Evolutionary conservation across 2,329 filamentous ascomycete species (phyloP), one percentile per base, ranked within the genome.

Genomic region (Colletotrichum noveboracense): DNA sequence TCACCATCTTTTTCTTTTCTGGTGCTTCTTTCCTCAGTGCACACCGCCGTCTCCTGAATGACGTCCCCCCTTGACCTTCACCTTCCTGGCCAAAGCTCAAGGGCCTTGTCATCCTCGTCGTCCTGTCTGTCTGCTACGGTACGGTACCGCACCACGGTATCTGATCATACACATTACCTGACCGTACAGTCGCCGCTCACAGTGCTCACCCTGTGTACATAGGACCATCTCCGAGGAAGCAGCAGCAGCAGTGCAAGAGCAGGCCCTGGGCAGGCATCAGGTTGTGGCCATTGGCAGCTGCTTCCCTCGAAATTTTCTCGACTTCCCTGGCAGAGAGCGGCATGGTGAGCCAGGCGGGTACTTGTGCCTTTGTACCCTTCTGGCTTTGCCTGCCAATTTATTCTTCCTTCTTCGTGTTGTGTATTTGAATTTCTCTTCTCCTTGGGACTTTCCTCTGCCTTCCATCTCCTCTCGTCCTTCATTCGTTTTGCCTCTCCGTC

Each of bases 401-500:
- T 79, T 77, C 58, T 70, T 76, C 65, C 61, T 71, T 70, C 66
- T 68, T 70, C 43, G 24, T 68, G 30, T 71, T 32, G 10, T 21
- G 43, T 64, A 60, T 74, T 43, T 69, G 62, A 74, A 36, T 48
- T 77, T 71, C 61, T 32, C 62, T 75, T 72, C 43, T 66, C 62
- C 56, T 70, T 36, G 60, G 55, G 68, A 52, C 28, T 26, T 75
- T 48, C 66, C 60, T 66, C 74, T 26, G 28, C 55, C 36, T 61
- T 52, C 70, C 65, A 70, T 30, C 43, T 70, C 21, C 55, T 30
- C 18, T 38, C 62, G 14, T 36, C n/a, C 69, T 56, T 32, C 71
- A 65, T 13, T 65, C 66, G 74, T 76, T 78, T 77, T 79, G 70
- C 76, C 75, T 77, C 77, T 77, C 68, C 58, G 60, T 18, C 55